Evolutionary conservation across 148 eudicot genomes (phyloP), one percentile per base, ranked within the genome.

Genomic region (Pharnaceum exiguum): DNA sequence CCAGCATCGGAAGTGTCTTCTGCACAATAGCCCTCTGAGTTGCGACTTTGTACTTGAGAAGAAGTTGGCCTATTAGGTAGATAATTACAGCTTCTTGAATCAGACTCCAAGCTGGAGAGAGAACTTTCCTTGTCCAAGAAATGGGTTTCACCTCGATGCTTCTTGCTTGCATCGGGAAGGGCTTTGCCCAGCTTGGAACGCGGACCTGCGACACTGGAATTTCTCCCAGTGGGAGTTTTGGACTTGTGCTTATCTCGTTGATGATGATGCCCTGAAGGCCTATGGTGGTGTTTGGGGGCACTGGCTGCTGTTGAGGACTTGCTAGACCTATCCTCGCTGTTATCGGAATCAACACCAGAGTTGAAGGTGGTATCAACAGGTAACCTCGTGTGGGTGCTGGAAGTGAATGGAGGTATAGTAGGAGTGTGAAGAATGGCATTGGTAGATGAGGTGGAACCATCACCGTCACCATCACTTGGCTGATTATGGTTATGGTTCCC

Each of bases 301-400:
- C 90, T 82, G 24, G 87, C 97, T 2, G 86, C 86, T 0, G 87
- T 85, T 15, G 90, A 84, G 10, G 94, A 87, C 52, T 77, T 87
- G 71, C 94, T 91, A 73, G 80, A 84, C 45, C 72, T 74, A 81
- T 83, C 86, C 69, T 83, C 94, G 30, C 81, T 82, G 54, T 83
- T 78, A 52, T 80, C 95, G 26, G 77, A 80, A 62, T 80, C 78
- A 0, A 71, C 57, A 7, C 70, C 80, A 29, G 79, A 75, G 30
- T 57, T 71, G 67, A 79, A 70, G 10, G 57, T 63, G 45, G 79
- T 69, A 45, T 51, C 75, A 52, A 46, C 32, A 5, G 44, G 51
- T 56, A 63, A 28, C 11, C 55, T 57, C n/a, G n/a, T n/a, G n/a
- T n/a, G n/a, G 55, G 67, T 46, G 36, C 38, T 70, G 39, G 69